Evolutionary conservation across 2,329 filamentous ascomycete genomes (phyloP).

Genomic region (Diaporthe humulicola): DNA sequence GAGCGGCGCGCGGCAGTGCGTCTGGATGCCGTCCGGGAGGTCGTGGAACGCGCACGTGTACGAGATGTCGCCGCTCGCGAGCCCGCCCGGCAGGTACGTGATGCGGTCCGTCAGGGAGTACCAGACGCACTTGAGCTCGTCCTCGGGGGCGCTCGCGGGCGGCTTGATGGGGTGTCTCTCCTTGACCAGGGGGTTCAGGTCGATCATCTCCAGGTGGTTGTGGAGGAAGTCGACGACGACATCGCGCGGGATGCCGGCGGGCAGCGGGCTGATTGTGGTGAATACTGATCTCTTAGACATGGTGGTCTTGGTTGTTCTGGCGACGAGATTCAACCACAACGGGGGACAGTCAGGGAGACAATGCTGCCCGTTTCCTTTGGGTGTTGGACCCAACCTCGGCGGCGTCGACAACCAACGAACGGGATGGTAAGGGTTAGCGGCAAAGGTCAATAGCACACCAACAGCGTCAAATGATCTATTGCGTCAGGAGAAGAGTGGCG

Average conservation of each 20-base stretch:
- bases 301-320: background rate
- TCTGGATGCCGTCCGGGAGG: conserved; percentile 79
- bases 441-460: conserved; percentile 3
- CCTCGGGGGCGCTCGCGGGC: conserved; percentile 74
- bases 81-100: conserved; percentile 77
- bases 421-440: conserved; percentile 9
- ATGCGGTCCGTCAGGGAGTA: conserved; percentile 85
- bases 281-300: conserved; percentile 81
- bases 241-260: conserved; percentile 74
- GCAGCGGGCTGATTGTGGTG: conserved; percentile 84
- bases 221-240: conserved; percentile 83
- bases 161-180: conserved; percentile 77
- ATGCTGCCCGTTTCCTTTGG: background rate
- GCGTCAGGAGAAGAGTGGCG: background rate
- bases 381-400: background rate
- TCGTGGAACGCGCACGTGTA: conserved; percentile 89
- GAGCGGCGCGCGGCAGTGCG: conserved; percentile 86
- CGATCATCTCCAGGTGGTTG: conserved; percentile 86
- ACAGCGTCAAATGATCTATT: conserved; percentile 8
- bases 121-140: conserved; percentile 82
- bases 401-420: conserved; percentile 21
- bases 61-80: conserved; percentile 75
- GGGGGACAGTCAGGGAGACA: background rate
- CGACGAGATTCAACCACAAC: background rate
- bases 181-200: conserved; percentile 86